phyloP scores from a whole-genome alignment of 2,329 filamentous ascomycete genomes.

The Bimuria novae-zelandiae region DNA sequence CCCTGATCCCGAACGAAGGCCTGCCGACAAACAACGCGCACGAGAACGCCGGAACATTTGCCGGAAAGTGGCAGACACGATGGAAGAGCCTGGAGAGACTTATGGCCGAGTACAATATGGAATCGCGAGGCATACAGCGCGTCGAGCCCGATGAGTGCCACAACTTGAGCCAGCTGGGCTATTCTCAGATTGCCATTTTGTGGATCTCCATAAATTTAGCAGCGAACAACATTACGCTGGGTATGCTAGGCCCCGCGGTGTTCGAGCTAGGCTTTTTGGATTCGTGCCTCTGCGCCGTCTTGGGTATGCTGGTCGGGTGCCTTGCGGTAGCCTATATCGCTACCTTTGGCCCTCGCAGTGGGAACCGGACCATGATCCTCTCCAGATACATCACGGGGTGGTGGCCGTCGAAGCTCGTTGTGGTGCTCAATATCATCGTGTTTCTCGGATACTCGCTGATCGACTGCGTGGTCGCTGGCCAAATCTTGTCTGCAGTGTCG shows the following conservation, averaged over 20 bases:
- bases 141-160: slow-evolving; percentile 61
- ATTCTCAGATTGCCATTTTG: slow-evolving; percentile 60
- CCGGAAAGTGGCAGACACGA: slow-evolving; percentile 20
- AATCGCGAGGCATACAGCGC: slow-evolving; percentile 64
- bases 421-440: slow-evolving; percentile 65
- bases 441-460: slow-evolving; percentile 67
- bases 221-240: slow-evolving; percentile 67
- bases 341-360: slow-evolving; percentile 64
- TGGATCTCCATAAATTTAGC: slow-evolving; percentile 68
- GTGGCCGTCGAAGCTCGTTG: slow-evolving; percentile 67
- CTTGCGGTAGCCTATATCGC: slow-evolving; percentile 63
- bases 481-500: slow-evolving; percentile 70
- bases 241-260: slow-evolving; percentile 64
- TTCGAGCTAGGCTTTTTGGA: slow-evolving; percentile 64
- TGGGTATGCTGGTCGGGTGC: slow-evolving; percentile 61
- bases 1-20: slow-evolving; percentile 28
- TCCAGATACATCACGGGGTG: slow-evolving; percentile 64
- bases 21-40: slow-evolving; percentile 26
- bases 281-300: slow-evolving; percentile 59
- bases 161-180: slow-evolving; percentile 56
- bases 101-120: slow-evolving; percentile 59
- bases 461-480: slow-evolving; percentile 68
- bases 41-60: slow-evolving; percentile 2
- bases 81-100: slow-evolving; percentile 47
- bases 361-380: slow-evolving; percentile 66